These are phyloP conservation scores for Canariomyces notabilis DNA, from an alignment of 2,329 filamentous ascomycete species.

Conservation along the genomic window DNA sequence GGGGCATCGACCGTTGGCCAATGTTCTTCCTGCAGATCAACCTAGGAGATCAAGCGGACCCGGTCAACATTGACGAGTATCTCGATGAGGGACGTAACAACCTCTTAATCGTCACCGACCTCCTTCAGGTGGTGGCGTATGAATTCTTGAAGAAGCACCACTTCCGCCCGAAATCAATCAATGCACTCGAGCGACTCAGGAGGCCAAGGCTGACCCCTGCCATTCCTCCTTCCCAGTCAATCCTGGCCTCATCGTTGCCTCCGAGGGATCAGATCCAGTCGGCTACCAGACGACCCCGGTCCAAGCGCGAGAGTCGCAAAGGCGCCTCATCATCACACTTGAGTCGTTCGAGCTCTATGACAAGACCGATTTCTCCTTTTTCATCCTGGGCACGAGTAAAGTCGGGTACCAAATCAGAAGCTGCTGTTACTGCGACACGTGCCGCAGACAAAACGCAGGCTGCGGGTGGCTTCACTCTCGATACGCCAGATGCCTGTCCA, in stretches of 20 bases:
- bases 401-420: conserved; percentile 27
- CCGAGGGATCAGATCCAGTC: not conserved
- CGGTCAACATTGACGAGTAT: conserved; percentile 30
- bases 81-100: conserved; percentile 43
- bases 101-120: conserved; percentile 53
- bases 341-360: not conserved
- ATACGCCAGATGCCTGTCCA: not conserved
- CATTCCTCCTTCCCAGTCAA: not conserved
- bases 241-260: not conserved
- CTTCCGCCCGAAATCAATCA: conserved; percentile 50
- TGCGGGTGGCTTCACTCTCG: not conserved
- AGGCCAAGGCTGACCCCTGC: not conserved
- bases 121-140: conserved; percentile 63
- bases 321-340: not conserved
- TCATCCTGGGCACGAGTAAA: conserved; percentile 36
- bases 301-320: not conserved
- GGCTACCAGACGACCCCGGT: not conserved
- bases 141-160: conserved; percentile 72
- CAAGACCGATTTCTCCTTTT: conserved; percentile 29
- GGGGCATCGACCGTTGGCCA: conserved; percentile 74
- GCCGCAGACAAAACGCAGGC: not conserved
- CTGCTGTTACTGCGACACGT: not conserved
- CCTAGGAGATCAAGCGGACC: conserved; percentile 23
- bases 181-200: conserved; percentile 16
- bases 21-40: conserved; percentile 79